Evolutionary conservation across 2,329 filamentous ascomycete genomes (phyloP).

Genomic region (Exophiala viscosa): DNA sequence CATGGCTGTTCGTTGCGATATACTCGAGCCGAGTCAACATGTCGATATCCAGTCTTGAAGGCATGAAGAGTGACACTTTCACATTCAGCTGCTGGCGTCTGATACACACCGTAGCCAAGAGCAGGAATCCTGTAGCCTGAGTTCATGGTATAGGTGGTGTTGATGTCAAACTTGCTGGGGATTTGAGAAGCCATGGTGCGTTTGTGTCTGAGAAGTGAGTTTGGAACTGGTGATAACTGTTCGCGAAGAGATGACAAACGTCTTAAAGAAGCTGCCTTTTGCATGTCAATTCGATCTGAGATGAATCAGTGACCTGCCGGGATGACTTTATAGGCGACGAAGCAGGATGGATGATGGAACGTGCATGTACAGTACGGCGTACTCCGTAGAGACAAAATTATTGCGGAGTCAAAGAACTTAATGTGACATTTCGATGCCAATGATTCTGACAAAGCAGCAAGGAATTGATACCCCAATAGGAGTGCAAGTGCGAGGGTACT

Average conservation of each 20-base stretch:
- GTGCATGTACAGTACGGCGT: too few relatives aligned
- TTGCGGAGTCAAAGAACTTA: too few relatives aligned
- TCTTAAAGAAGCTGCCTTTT: not conserved
- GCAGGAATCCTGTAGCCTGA: slow-evolving; percentile 40
- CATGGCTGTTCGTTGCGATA: slow-evolving; percentile 59
- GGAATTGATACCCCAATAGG: too few relatives aligned
- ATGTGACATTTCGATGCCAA: too few relatives aligned
- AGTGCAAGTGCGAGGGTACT: too few relatives aligned
- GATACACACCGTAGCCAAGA: slow-evolving; percentile 40
- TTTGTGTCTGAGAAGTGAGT: not conserved
- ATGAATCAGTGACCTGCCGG: too few relatives aligned
- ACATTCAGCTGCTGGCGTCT: slow-evolving; percentile 54
- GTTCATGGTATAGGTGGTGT: slow-evolving; percentile 37
- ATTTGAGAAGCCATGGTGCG: slow-evolving; percentile 19
- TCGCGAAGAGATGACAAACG: not conserved
- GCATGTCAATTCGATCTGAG: too few relatives aligned
- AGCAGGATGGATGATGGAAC: too few relatives aligned
- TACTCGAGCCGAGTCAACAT: slow-evolving; percentile 57
- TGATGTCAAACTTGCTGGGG: slow-evolving; percentile 22
- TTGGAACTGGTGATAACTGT: not conserved
- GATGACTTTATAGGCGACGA: too few relatives aligned
- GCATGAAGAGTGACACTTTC: slow-evolving; percentile 57
- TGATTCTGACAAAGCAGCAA: too few relatives aligned
- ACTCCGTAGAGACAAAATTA: too few relatives aligned
- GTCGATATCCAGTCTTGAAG: slow-evolving; percentile 54